Evolutionary conservation across 805 yeast species (phyloP), one percentile per base, ranked within the genome.

Genomic region (Schwanniomyces pseudopolymorphus): DNA sequence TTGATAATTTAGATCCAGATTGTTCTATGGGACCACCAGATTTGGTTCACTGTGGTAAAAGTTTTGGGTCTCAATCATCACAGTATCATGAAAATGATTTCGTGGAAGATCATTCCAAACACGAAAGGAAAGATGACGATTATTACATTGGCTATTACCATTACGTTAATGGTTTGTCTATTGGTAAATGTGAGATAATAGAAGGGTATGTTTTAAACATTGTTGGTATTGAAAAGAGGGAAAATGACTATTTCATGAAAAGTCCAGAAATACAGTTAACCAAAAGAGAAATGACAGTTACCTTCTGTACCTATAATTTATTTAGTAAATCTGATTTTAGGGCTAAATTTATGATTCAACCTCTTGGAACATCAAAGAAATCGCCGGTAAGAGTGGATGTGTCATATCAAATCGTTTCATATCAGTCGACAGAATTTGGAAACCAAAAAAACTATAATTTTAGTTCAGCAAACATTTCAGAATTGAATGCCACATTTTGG

Each of bases 261-360:
- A 44, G 40, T 33, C 27, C 40, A 5, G 53, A 45, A 10, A 33
- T 27, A 19, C 21, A 33, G 5, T 33, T 41, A 5, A 48, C 42
- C 20, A 44, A 45, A 43, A 50, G 50, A 31, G 67, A 63, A 21
- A 53, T 58, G 31, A 48, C 77, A 39, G 78, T 78, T 19, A 83
- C 89, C 0, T 82, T 75, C 52, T 85, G 89, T 62, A 66, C 83
- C 13, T 89, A 83, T 69, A 91, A 94, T 63, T 75, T 85, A 16
- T 88, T 94, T 57, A 70, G 82, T 33, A 77, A 77, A 45, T 77
- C 85, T 4, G 99, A 92, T 62, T 68, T 91, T 33, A 74, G 97
- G 81, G 89, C 55, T 62, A 82, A 57, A 77, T 80, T 60, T 48
- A 67, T 77, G 16, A 58, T 78, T 5, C 54, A 56, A 16, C 60